Percentiles rank a stretch among this genome's conserved stretches.
phyloP scores from a whole-genome alignment of 768 basidiomycete species.

The Amanita phalloides region DNA sequence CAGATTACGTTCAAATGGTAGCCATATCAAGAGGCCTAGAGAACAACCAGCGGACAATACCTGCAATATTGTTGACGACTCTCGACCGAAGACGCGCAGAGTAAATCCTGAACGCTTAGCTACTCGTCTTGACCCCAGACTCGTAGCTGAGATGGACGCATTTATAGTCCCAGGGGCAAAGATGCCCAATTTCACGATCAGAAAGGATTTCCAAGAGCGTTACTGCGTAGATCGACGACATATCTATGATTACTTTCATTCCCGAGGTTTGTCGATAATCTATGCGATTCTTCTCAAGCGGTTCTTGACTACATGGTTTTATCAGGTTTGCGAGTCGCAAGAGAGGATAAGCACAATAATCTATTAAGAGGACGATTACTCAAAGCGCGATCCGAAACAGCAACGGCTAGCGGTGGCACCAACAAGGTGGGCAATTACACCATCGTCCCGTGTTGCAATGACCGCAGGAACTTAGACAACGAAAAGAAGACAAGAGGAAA shows the following conservation, averaged over 20 bases:
- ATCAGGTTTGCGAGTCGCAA: slow-evolving; percentile 47
- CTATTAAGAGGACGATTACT: slow-evolving; percentile 30
- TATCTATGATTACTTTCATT: slow-evolving; percentile 74
- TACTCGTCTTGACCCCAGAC: slow-evolving; percentile 51
- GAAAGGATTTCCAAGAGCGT: slow-evolving; percentile 61
- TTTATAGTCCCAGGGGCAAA: slow-evolving; percentile 60
- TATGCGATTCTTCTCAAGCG: slow-evolving; percentile 7
- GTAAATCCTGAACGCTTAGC: slow-evolving; percentile 66
- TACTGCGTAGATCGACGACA: slow-evolving; percentile 64
- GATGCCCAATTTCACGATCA: slow-evolving; percentile 65
- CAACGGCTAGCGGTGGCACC: background rate
- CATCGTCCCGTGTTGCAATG: background rate
- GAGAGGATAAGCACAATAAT: slow-evolving; percentile 52
- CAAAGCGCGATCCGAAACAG: slow-evolving; percentile 17
- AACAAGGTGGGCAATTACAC: background rate
- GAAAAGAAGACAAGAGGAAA: background rate
- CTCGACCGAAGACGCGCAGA: slow-evolving; percentile 33
- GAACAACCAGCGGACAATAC: slow-evolving; percentile 9
- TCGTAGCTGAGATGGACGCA: slow-evolving; percentile 66
- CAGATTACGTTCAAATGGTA: slow-evolving; percentile 1
- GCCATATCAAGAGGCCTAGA: background rate
- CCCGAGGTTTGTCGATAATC: slow-evolving; percentile 23
- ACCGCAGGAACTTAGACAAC: background rate
- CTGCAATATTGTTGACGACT: slow-evolving; percentile 21
- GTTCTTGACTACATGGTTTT: background rate